phyloP scores from a whole-genome alignment of 2,329 filamentous ascomycete genomes.

The Pseudodiploospora longispora region DNA sequence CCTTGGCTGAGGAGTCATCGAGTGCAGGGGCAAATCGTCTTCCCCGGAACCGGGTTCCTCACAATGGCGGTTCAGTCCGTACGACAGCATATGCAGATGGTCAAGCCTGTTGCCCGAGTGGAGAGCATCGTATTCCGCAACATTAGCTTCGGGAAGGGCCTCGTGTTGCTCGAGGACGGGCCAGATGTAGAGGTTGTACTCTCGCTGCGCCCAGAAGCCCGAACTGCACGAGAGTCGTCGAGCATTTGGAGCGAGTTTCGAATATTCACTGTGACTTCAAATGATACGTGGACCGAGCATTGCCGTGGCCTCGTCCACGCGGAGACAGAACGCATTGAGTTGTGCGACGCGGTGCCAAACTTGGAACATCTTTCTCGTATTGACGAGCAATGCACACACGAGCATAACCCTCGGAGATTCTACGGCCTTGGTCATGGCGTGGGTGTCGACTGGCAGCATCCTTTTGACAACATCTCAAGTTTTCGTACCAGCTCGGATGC shows the following conservation, averaged over 20 bases:
- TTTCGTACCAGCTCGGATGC: constrained; percentile 5
- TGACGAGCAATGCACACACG: constrained; percentile 3
- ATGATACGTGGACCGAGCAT: constrained; percentile 17
- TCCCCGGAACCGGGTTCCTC: constrained; percentile 25
- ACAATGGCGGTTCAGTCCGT: constrained; percentile 11
- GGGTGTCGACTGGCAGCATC: constrained; percentile 10
- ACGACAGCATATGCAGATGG: constrained; percentile 7
- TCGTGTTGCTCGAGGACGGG: constrained; percentile 11
- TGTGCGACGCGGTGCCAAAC: background rate
- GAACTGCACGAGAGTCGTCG: constrained; percentile 10
- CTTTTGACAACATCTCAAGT: constrained; percentile 10
- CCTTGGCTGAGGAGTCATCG: background rate
- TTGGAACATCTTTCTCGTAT: background rate
- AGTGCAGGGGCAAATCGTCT: constrained; percentile 22
- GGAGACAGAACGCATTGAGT: background rate
- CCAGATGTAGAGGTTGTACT: constrained; percentile 12
- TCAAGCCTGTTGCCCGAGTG: constrained; percentile 6
- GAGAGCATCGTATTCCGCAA: constrained; percentile 13
- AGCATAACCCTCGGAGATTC: constrained; percentile 6
- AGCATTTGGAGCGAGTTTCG: constrained; percentile 16
- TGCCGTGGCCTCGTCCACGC: constrained; percentile 18
- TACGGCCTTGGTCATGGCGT: constrained; percentile 8
- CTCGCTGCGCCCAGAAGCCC: constrained; percentile 11
- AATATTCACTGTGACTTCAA: constrained; percentile 12
- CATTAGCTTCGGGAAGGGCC: constrained; percentile 13